phyloP scores from a whole-genome alignment of 73 alveolate species.

The Breviolum minutum region DNA sequence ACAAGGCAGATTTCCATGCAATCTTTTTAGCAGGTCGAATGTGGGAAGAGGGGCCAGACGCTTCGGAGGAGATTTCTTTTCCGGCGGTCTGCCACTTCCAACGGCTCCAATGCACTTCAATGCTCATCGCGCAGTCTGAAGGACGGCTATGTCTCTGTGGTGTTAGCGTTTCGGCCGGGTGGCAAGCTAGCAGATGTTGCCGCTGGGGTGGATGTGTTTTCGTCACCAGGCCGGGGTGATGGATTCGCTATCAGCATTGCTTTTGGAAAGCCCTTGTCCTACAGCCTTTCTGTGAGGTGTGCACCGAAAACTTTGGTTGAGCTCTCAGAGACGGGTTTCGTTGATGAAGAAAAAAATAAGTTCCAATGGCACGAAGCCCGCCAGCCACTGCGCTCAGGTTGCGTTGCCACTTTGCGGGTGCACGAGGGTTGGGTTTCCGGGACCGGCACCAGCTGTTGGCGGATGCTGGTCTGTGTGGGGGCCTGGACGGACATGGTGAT shows the following conservation, averaged over 20 bases:
- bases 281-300: neutral
- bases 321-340: neutral
- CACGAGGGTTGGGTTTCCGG: conserved; percentile 57
- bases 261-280: neutral
- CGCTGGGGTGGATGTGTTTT: conserved; percentile 75
- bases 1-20: no score
- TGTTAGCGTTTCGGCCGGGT: conserved; percentile 55
- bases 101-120: neutral
- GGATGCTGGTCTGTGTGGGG: conserved; percentile 25
- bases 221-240: conserved; percentile 15
- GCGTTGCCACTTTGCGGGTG: conserved; percentile 90
- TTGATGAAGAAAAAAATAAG: no score
- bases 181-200: conserved; percentile 46
- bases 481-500: neutral
- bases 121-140: neutral
- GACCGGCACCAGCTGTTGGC: conserved; percentile 69
- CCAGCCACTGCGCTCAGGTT: conserved; percentile 9
- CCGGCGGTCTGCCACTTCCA: neutral
- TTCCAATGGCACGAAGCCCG: neutral
- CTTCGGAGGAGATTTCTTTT: neutral
- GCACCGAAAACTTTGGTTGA: conserved; percentile 27
- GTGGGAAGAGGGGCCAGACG: conserved; percentile 9
- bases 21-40: neutral
- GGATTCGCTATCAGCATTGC: neutral
- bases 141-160: conserved; percentile 54